Conservation (phyloP, 1,139 yeast species). For the Suhomyces terraborum region DNA sequence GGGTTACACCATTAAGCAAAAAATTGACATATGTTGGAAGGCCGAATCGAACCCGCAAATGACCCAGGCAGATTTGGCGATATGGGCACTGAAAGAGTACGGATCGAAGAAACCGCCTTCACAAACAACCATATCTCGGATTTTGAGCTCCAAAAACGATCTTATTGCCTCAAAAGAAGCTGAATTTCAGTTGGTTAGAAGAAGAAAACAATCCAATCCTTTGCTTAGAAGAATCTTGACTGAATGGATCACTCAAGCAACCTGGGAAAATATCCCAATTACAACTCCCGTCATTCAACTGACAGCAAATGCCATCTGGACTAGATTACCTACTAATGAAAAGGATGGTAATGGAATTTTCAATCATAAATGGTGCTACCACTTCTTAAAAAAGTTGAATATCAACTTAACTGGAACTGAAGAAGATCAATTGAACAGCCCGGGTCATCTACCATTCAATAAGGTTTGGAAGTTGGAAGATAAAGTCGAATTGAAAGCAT, state of each 20-base stretch:
- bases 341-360: slow-evolving; percentile 68
- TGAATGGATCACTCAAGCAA: slow-evolving; percentile 70
- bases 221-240: slow-evolving; percentile 57
- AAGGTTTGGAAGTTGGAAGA: slow-evolving; percentile 68
- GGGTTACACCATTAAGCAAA: slow-evolving; percentile 65
- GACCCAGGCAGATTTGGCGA: slow-evolving; percentile 69
- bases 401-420: slow-evolving; percentile 51
- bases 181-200: slow-evolving; percentile 54
- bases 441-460: slow-evolving; percentile 42
- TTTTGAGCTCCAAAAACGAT: slow-evolving; percentile 58
- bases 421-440: slow-evolving; percentile 40
- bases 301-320: slow-evolving; percentile 68
- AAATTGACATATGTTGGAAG: slow-evolving; percentile 66
- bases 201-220: slow-evolving; percentile 59
- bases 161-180: slow-evolving; percentile 60
- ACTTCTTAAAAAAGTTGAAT: slow-evolving; percentile 56
- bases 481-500: slow-evolving; percentile 43
- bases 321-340: slow-evolving; percentile 51
- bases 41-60: slow-evolving; percentile 65
- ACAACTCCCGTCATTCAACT: slow-evolving; percentile 65
- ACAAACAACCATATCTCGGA: slow-evolving; percentile 67
- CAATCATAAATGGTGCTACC: slow-evolving; percentile 66
- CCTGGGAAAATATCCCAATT: slow-evolving; percentile 67
- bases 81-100: slow-evolving; percentile 62
- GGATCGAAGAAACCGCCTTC: slow-evolving; percentile 58